A percentile compares a stretch with the other conserved stretches of the same genome.
Evolutionary conservation across 2,329 filamentous ascomycete genomes (phyloP).

Genomic region (Calonectria pseudoreteaudii): DNA sequence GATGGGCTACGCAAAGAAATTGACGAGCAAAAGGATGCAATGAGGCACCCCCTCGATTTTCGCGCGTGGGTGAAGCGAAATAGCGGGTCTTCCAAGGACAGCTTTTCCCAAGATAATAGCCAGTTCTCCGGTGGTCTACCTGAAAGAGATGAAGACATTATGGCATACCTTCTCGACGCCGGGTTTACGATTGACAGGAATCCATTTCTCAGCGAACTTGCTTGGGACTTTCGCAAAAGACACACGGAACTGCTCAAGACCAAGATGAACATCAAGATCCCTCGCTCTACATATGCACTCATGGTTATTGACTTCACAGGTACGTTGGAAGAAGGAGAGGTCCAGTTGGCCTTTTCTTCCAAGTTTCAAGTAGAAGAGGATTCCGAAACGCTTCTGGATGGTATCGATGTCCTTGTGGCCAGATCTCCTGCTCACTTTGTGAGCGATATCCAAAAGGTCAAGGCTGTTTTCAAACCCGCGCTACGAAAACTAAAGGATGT

Average conservation of each 20-base stretch:
- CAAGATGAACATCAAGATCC: conserved; percentile 71
- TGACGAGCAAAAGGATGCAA: conserved; percentile 60
- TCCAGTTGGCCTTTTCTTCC: conserved; percentile 76
- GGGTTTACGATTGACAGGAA: conserved; percentile 68
- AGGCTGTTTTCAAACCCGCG: conserved; percentile 66
- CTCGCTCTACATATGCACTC: conserved; percentile 70
- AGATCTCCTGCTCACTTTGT: conserved; percentile 76
- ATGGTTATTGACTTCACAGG: conserved; percentile 77
- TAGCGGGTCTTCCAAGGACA: conserved; percentile 47
- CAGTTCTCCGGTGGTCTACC: conserved; percentile 65
- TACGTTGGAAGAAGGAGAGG: conserved; percentile 71
- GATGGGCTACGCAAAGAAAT: conserved; percentile 65
- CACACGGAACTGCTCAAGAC: conserved; percentile 66
- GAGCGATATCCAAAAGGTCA: conserved; percentile 79
- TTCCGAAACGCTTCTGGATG: conserved; percentile 65
- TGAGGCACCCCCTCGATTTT: conserved; percentile 63
- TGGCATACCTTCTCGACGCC: conserved; percentile 66
- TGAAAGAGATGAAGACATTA: conserved; percentile 59
- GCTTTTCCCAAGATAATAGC: conserved; percentile 53
- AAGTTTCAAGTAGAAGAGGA: conserved; percentile 69
- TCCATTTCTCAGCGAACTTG: conserved; percentile 60
- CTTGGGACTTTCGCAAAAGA: conserved; percentile 59
- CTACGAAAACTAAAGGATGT: conserved; percentile 80
- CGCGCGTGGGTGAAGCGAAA: conserved; percentile 65
- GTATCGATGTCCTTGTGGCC: conserved; percentile 73